Evolutionary conservation across 257 asterid species (phyloP).

Genomic region (Datura wrightii): DNA sequence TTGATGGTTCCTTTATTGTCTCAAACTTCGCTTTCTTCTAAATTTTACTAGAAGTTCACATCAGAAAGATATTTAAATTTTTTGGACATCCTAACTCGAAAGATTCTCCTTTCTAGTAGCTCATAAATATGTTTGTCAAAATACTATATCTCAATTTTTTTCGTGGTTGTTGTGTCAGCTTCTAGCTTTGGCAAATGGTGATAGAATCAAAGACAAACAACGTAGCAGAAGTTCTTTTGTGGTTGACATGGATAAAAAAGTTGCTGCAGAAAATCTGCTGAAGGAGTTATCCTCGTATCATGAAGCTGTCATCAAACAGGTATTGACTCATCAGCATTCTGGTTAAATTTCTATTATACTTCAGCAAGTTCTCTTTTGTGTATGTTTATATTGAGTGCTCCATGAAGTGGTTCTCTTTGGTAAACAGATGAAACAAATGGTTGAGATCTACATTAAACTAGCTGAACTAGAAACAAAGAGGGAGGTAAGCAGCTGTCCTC

Average conservation of each 20-base stretch:
- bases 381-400: slow-evolving; percentile 29
- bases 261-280: slow-evolving; percentile 92
- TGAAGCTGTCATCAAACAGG: slow-evolving; percentile 81
- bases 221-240: slow-evolving; percentile 95
- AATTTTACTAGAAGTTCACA: slow-evolving; percentile 8
- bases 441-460: slow-evolving; percentile 95
- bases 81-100: background rate
- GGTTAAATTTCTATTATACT: slow-evolving; percentile 30
- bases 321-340: slow-evolving; percentile 41
- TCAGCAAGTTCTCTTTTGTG: slow-evolving; percentile 26
- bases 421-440: slow-evolving; percentile 94
- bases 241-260: slow-evolving; percentile 90
- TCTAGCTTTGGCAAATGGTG: slow-evolving; percentile 96
- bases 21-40: slow-evolving; percentile 18
- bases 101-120: background rate
- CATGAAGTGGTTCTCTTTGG: slow-evolving; percentile 37
- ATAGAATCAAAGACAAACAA: slow-evolving; percentile 96
- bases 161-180: slow-evolving; percentile 56
- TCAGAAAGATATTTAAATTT: background rate
- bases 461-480: slow-evolving; percentile 95
- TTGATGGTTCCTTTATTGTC: slow-evolving; percentile 9
- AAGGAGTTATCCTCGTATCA: slow-evolving; percentile 77
- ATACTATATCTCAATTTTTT: slow-evolving; percentile 31
- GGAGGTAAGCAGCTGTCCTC: slow-evolving; percentile 61
- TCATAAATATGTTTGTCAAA: background rate